Evolutionary conservation across 495 filamentous ascomycete species (phyloP), one percentile per base, ranked within the genome.

Genomic region (Talaromyces borbonicus): DNA sequence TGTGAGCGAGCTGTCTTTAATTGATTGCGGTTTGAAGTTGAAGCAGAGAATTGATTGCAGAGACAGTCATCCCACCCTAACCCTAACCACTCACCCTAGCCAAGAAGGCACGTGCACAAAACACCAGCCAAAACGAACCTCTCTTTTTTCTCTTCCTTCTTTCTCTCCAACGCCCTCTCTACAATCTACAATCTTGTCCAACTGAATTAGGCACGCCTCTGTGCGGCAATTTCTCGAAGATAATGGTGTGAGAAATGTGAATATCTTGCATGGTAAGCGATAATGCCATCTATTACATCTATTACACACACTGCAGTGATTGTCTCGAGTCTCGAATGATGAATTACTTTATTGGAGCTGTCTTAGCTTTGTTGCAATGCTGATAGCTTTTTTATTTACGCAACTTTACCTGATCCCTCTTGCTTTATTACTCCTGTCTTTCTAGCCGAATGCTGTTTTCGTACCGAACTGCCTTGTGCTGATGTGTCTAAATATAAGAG

Each of bases 311-410:
- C 25, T 41, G n/a, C n/a, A n/a, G n/a, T n/a, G n/a, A 30, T 7
- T 25, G 11, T 23, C 3, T 24, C 49, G 47, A 15, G 51, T 57
- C 43, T n/a, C n/a, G n/a, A 53, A 68, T 83, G 81, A 85, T 84
- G 79, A 83, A 52, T 57, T 56, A 56, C 58, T 59, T 73, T 93
- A 94, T 95, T 96, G 90, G 90, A 96, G 90, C 90, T 96, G 87
- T 96, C 90, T 80, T 83, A 90, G 77, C 66, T 67, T 39, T n/a
- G n/a, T 64, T 61, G 63, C 62, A 66, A 72, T 65, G 71, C 59
- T 67, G 62, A 73, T 54, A 67, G 64, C 54, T 57, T 63, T 59
- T 61, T 61, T 61, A 65, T 73, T 70, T 68, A 58, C 54, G 52
- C 48, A 46, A 48, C 58, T 56, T 54, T 60, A 51, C 61, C 56